phyloP scores from a whole-genome alignment of 306 rosid species.

The Castanospermum australe region DNA sequence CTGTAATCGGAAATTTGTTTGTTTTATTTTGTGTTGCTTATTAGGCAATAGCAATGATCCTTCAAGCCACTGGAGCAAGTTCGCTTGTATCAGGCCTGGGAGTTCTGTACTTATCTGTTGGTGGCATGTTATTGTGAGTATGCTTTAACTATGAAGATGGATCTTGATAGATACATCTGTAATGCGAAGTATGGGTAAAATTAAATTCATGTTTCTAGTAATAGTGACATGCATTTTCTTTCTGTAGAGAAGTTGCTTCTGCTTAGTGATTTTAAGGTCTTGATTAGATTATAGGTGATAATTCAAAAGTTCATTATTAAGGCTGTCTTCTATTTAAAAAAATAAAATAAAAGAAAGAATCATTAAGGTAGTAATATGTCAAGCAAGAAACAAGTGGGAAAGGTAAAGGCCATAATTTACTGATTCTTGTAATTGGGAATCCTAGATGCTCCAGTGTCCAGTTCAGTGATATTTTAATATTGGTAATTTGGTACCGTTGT shows the following conservation, averaged over 20 bases:
- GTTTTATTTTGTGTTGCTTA: conserved; percentile 23
- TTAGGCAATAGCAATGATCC: conserved; percentile 70
- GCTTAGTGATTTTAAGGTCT: not conserved
- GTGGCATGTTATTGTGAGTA: conserved; percentile 94
- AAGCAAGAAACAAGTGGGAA: not conserved
- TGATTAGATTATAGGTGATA: not conserved
- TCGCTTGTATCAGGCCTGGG: conserved; percentile 45
- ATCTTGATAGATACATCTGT: conserved; percentile 22
- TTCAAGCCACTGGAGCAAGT: conserved; percentile 84
- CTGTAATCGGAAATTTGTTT: conserved; percentile 1
- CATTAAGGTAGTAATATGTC: not conserved
- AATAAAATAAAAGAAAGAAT: not conserved
- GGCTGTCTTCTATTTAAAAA: not conserved
- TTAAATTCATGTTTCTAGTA: not conserved
- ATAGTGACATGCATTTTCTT: not conserved
- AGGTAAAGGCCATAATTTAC: not conserved
- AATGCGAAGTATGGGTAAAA: not conserved
- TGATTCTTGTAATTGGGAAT: conserved; percentile 4
- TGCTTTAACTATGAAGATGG: conserved; percentile 20
- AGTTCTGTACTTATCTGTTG: conserved; percentile 75
- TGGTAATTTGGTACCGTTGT: not conserved
- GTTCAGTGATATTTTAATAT: not conserved
- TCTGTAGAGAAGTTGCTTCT: not conserved
- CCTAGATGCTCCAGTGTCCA: not conserved
- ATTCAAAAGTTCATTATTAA: not conserved